Evolutionary conservation across 768 basidiomycete species (phyloP).

Genomic region (Panellus pusillus): DNA sequence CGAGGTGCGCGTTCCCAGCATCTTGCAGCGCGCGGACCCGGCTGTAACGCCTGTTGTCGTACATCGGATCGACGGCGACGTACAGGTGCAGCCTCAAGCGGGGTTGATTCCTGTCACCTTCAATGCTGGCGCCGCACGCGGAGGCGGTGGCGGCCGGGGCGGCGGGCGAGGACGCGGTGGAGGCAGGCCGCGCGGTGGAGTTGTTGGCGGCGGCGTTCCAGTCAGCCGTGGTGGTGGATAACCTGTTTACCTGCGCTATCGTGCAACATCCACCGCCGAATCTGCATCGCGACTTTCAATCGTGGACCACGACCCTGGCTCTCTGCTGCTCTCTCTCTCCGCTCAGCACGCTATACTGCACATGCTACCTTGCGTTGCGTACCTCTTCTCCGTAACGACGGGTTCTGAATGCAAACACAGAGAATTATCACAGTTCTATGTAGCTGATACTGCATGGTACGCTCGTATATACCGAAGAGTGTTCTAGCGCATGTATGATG

Average conservation of each 20-base stretch:
- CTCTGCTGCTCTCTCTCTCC: conserved; percentile 2
- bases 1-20: conserved; percentile 13
- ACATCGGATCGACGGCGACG: conserved; percentile 18
- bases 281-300: too few species aligned
- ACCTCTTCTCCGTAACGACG: not conserved
- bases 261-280: too few species aligned
- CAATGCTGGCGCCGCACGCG: not conserved
- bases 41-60: conserved; percentile 10
- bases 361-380: not conserved
- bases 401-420: too few species aligned
- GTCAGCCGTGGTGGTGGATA: conserved; percentile 12
- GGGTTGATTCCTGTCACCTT: conserved; percentile 15
- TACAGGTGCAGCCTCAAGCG: conserved; percentile 12
- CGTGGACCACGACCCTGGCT: not conserved
- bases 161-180: conserved; percentile 1
- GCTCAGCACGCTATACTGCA: not conserved
- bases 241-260: too few species aligned
- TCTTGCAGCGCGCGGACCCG: conserved; percentile 12
- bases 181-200: conserved; percentile 5
- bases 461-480: conserved; percentile 1
- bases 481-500: conserved; percentile 11
- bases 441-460: conserved; percentile 8
- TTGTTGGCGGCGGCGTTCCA: conserved; percentile 13
- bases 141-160: conserved; percentile 1
- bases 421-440: too few species aligned